A percentile compares a stretch with the other conserved stretches of the same genome.
Conservation (phyloP, 208 protist species). For the Porcisia deanei region DNA sequence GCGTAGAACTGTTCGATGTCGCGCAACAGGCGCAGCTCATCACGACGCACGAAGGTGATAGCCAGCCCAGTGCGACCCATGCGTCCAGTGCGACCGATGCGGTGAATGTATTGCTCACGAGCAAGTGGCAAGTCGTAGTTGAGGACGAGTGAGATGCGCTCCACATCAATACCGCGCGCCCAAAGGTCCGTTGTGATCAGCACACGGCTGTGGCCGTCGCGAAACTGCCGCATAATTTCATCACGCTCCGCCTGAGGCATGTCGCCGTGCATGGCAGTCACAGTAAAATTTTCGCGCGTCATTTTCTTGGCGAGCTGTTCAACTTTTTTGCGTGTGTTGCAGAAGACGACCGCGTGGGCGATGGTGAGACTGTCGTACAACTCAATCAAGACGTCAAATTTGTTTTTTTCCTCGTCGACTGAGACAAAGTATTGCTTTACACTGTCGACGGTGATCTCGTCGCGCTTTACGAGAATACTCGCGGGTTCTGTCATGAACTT, state of each 20-base stretch:
- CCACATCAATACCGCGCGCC: slow-evolving; percentile 97
- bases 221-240: slow-evolving; percentile 98
- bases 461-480: slow-evolving; percentile 98
- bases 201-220: slow-evolving; percentile 95
- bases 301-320: slow-evolving; percentile 98
- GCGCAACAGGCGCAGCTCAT: slow-evolving; percentile 90
- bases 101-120: slow-evolving; percentile 94
- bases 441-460: slow-evolving; percentile 98
- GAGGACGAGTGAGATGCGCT: slow-evolving; percentile 97
- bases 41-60: slow-evolving; percentile 98
- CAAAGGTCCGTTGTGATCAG: slow-evolving; percentile 99
- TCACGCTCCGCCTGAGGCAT: slow-evolving; percentile 98
- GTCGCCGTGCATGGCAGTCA: slow-evolving; percentile 97
- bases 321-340: slow-evolving; percentile 99
- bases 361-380: slow-evolving; percentile 99
- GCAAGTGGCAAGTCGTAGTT: slow-evolving; percentile 98
- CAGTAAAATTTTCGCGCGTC: slow-evolving; percentile 95
- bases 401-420: slow-evolving; percentile 98
- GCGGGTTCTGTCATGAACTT: slow-evolving; percentile 99
- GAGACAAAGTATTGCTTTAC: slow-evolving; percentile 99
- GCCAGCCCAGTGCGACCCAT: slow-evolving; percentile 98
- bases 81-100: slow-evolving; percentile 97
- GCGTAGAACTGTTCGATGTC: slow-evolving; percentile 98
- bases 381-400: slow-evolving; percentile 99
- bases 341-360: slow-evolving; percentile 99